Percentiles rank a stretch among this genome's conserved stretches.
phyloP scores from a whole-genome alignment of 1,284 basidiomycete genomes.

The Marasmius fiardii region DNA sequence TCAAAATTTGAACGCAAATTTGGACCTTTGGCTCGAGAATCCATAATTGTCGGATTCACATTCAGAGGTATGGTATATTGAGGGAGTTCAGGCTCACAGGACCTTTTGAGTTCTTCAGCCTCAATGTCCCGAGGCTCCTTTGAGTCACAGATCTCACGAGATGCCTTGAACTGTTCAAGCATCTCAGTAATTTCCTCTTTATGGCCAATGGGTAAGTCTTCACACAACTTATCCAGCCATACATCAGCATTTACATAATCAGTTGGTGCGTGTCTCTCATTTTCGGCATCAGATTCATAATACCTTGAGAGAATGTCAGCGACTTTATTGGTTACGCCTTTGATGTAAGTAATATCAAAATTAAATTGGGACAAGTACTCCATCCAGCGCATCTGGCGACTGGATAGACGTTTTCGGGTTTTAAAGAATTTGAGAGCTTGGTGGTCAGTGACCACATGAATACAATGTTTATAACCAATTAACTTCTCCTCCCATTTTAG shows the following conservation, averaged over 20 bases:
- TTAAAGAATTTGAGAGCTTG: no score
- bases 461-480: constrained; percentile 21
- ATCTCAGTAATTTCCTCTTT: no score
- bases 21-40: no score
- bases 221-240: background rate
- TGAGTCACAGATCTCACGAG: no score
- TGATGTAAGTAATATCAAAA: constrained; percentile 10
- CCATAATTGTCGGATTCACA: background rate
- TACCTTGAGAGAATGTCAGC: constrained; percentile 10
- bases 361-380: constrained; percentile 7
- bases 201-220: constrained; percentile 13
- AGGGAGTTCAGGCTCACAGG: no score
- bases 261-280: background rate
- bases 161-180: no score
- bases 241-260: background rate
- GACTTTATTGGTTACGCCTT: constrained; percentile 4
- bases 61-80: no score
- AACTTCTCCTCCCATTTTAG: no score
- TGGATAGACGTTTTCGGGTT: constrained; percentile 3
- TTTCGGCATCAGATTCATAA: constrained; percentile 3
- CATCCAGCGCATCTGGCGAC: no score
- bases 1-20: background rate
- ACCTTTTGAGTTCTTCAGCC: no score
- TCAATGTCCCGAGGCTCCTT: no score
- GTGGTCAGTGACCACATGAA: constrained; percentile 11